Conservation (phyloP, 352 stramenopile genomes). For the Halophytophthora batemanensis region DNA sequence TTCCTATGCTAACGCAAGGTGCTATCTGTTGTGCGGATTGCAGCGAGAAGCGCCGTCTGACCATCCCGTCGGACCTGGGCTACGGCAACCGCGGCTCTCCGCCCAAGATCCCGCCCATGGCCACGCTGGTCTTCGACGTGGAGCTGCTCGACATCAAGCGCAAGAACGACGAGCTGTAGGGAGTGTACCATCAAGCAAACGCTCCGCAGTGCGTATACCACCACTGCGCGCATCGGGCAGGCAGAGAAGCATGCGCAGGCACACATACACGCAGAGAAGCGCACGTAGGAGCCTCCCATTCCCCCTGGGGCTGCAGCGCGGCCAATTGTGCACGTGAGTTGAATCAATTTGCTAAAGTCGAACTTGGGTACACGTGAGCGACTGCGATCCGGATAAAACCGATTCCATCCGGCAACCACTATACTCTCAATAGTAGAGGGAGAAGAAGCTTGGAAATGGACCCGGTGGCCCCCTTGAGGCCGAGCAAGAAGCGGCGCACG, state of each 20-base stretch:
- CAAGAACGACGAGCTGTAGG: constrained; percentile 53
- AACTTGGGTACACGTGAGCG: too few species aligned
- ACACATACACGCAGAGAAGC: too few species aligned
- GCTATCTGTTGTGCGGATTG: constrained; percentile 4
- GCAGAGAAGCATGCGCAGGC: too few species aligned
- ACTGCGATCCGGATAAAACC: too few species aligned
- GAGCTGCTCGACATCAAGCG: constrained; percentile 95
- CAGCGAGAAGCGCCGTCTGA: constrained; percentile 86
- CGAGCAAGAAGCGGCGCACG: constrained; percentile 33
- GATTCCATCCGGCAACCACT: background rate
- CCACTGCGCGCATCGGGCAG: too few species aligned
- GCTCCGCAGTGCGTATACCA: too few species aligned
- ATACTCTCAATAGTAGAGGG: too few species aligned
- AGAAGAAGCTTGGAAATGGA: constrained; percentile 11
- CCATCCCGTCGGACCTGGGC: constrained; percentile 85
- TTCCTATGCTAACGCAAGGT: constrained; percentile 1
- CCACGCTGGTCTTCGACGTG: constrained; percentile 96
- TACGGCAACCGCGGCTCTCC: constrained; percentile 93
- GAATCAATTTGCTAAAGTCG: background rate
- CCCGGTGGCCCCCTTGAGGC: too few species aligned
- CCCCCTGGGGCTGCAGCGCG: too few species aligned
- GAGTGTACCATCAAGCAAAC: too few species aligned
- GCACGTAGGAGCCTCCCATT: too few species aligned
- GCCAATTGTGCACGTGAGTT: too few species aligned
- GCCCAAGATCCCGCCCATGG: constrained; percentile 91